Evolutionary conservation across 768 basidiomycete genomes (phyloP).

Genomic region (Boletellus ananiceps): DNA sequence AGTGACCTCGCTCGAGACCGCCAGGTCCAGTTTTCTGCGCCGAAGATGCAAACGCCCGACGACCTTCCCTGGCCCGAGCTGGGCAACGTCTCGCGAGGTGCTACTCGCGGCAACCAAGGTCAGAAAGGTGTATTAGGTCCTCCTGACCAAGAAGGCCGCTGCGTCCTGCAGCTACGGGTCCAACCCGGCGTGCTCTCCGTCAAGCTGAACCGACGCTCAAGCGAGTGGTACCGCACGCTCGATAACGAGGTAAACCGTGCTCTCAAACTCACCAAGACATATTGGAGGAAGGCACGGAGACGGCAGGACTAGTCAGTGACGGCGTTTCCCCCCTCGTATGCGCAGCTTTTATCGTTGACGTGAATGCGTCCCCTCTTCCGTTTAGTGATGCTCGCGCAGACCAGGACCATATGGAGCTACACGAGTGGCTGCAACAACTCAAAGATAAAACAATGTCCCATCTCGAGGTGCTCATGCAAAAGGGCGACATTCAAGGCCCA

Average conservation of each 20-base stretch:
- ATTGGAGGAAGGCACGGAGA: conserved; percentile 78
- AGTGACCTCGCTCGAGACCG: conserved; percentile 3
- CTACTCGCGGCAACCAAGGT: conserved; percentile 81
- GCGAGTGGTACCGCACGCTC: conserved; percentile 78
- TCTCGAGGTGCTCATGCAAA: conserved; percentile 81
- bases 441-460: conserved; percentile 90
- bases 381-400: conserved; percentile 66
- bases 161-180: conserved; percentile 72
- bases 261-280: conserved; percentile 80
- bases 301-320: conserved; percentile 60
- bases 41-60: conserved; percentile 46
- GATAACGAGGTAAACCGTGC: conserved; percentile 77
- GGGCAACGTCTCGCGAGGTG: conserved; percentile 80
- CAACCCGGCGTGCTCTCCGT: conserved; percentile 81
- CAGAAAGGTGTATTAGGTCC: conserved; percentile 75
- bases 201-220: conserved; percentile 65
- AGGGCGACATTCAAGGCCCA: conserved; percentile 80
- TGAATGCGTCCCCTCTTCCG: background rate
- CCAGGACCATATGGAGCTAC: conserved; percentile 86
- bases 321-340: background rate
- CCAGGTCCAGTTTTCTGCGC: conserved; percentile 6
- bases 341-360: conserved; percentile 3
- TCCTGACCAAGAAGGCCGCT: conserved; percentile 71
- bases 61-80: conserved; percentile 85
- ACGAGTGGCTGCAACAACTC: conserved; percentile 83